A percentile compares a stretch with the other conserved stretches of the same genome.
These are phyloP conservation scores for Arxiozyma slooffiae DNA, from an alignment of 1,139 yeast genomes.

Conservation along the genomic window DNA sequence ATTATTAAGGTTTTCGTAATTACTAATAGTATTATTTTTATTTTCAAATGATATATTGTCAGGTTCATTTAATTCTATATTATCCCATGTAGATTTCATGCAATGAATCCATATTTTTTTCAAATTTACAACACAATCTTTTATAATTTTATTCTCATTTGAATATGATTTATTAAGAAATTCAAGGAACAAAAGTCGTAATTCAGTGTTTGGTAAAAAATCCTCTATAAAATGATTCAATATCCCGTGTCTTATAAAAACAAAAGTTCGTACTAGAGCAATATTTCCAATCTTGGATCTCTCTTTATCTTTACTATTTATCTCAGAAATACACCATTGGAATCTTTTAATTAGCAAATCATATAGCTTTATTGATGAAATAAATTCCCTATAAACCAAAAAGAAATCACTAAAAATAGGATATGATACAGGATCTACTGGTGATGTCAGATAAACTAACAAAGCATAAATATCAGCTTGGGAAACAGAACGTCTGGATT, in stretches of 20 bases:
- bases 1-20: constrained; percentile 11
- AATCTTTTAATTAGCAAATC: constrained; percentile 54
- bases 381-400: constrained; percentile 67
- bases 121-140: constrained; percentile 34
- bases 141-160: constrained; percentile 33
- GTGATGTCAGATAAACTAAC: constrained; percentile 67
- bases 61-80: constrained; percentile 18
- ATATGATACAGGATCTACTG: constrained; percentile 62
- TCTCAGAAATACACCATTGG: constrained; percentile 55
- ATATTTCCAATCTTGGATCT: constrained; percentile 50
- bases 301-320: constrained; percentile 25
- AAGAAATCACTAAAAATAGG: constrained; percentile 75
- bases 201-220: constrained; percentile 39
- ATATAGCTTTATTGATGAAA: constrained; percentile 48
- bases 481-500: constrained; percentile 20
- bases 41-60: neutral
- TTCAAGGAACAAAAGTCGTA: constrained; percentile 42
- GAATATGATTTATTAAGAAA: constrained; percentile 38
- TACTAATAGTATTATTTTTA: neutral
- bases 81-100: constrained; percentile 23
- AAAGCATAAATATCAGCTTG: constrained; percentile 40
- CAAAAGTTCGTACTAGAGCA: constrained; percentile 76
- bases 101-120: constrained; percentile 35
- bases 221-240: constrained; percentile 67
- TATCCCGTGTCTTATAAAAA: constrained; percentile 81